Base-by-base conservation (phyloP, 2,329 filamentous ascomycete species). In the Ceratocystis smalleyi region DNA sequence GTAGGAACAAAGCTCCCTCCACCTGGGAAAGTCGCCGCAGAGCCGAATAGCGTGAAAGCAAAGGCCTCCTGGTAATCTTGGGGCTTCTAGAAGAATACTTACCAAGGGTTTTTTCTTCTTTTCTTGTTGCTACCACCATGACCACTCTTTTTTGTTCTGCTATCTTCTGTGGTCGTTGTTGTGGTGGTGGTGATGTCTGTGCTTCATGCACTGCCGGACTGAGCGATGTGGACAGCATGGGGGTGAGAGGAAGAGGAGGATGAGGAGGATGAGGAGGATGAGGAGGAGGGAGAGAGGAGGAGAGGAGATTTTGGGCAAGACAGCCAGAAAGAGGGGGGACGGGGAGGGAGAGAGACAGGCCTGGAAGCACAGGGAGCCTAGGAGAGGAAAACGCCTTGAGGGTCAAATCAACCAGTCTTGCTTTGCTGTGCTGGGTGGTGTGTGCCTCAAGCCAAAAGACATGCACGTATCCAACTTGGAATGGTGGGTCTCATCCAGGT, bases 391-490 rank as follows among this genome's bases (percentile, higher is more conserved):
- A 51, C 1, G 7, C 19, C 47, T 51, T 51, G 47, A 12, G 35
- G 47, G 19, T 15, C 19, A 51, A 51, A 51, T 15, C 47, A 51
- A 24, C 47, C 8, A 10, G 47, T 51, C 47, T 24, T 51, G 47
- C 24, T 24, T 40, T 40, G 32, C 10, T 51, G 47, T 51, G 10
- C 19, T 19, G 19, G 8, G 47, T 51, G 10, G 47, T 51, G 47
- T 51, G 47, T 51, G 47, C 19, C 47, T 12, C 47, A 51, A 51
- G 47, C 35, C 35, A 40, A 19, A 19, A 19, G 24, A 51, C 24
- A 51, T 51, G 47, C 22, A 51, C 47, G 47, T 51, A 51, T 51
- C 47, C 47, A 51, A 51, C 47, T 51, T 51, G 47, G 47, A 51
- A 19, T 51, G 19, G 35, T 51, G 19, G 47, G 47, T 15, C 24